phyloP scores from a whole-genome alignment of 106 monocot genomes.

The Xerophyta viscosa region DNA sequence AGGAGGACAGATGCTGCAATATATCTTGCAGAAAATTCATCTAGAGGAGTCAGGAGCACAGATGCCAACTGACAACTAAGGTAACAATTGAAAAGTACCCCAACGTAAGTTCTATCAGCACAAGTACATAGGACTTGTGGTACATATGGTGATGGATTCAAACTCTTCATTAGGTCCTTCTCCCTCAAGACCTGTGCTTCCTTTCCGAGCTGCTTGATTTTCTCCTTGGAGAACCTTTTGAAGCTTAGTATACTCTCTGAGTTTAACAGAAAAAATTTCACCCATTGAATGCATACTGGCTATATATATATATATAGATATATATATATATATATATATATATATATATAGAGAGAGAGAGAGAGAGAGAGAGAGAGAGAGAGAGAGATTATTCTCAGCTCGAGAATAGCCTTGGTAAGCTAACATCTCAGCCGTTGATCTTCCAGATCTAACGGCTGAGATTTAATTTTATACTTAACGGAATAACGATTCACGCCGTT shows the following conservation, averaged over 20 bases:
- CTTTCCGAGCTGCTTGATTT: conserved; percentile 65
- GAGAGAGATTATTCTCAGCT: no score
- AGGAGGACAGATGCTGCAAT: conserved; percentile 73
- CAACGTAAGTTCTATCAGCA: conserved; percentile 62
- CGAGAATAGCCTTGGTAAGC: no score
- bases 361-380: no score
- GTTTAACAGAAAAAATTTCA: no score
- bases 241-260: conserved; percentile 61
- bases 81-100: conserved; percentile 59
- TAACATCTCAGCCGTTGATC: no score
- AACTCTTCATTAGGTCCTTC: conserved; percentile 57
- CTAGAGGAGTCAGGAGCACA: conserved; percentile 56
- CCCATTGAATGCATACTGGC: no score
- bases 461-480: no score
- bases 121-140: conserved; percentile 73
- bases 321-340: no score
- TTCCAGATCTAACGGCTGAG: no score
- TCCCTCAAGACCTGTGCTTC: conserved; percentile 75
- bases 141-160: conserved; percentile 39
- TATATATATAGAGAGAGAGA: no score
- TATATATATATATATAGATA: no score
- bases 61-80: conserved; percentile 69
- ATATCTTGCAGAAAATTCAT: conserved; percentile 64
- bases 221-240: conserved; percentile 78
- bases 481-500: no score